Evolutionary conservation across 768 basidiomycete species (phyloP).

Genomic region (Agrocybe pediades): DNA sequence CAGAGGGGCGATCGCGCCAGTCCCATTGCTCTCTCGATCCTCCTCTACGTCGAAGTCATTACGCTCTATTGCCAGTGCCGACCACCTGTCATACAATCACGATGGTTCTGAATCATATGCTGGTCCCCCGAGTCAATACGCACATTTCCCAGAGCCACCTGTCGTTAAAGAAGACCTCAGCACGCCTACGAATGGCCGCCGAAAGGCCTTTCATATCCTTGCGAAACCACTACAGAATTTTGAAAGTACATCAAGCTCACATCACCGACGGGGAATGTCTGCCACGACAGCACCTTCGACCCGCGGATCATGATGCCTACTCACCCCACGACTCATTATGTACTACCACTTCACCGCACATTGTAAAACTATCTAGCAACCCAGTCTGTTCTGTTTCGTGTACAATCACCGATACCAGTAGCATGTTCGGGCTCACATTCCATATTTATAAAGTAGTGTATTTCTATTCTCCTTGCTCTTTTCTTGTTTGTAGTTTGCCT

Average conservation of each 20-base stretch:
- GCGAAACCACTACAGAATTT: slow-evolving; percentile 51
- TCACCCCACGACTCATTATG: slow-evolving; percentile 17
- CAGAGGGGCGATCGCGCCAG: slow-evolving; percentile 42
- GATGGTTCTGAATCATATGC: slow-evolving; percentile 53
- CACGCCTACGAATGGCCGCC: slow-evolving; percentile 54
- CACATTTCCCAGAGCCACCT: slow-evolving; percentile 73
- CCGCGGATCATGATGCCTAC: slow-evolving; percentile 32
- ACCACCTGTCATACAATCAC: slow-evolving; percentile 29
- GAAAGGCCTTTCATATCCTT: slow-evolving; percentile 70
- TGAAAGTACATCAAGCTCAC: slow-evolving; percentile 34
- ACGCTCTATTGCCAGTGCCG: slow-evolving; percentile 36
- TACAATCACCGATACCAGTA: slow-evolving; percentile 14
- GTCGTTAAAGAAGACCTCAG: slow-evolving; percentile 43
- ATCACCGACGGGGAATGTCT: slow-evolving; percentile 56
- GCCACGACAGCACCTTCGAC: slow-evolving; percentile 40
- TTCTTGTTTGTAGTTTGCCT: slow-evolving; percentile 15
- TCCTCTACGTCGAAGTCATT: slow-evolving; percentile 60
- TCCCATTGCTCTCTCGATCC: slow-evolving; percentile 50
- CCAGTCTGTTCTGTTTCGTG: slow-evolving; percentile 25
- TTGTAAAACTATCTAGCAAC: slow-evolving; percentile 28
- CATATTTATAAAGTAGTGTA: slow-evolving; percentile 21
- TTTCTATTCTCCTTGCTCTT: slow-evolving; percentile 17
- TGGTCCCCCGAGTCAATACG: slow-evolving; percentile 73
- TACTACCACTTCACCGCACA: slow-evolving; percentile 25
- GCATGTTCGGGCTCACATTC: slow-evolving; percentile 8